These are phyloP conservation scores for Beauveria asiatica DNA, from an alignment of 2,329 filamentous ascomycete genomes.

Conservation along the genomic window DNA sequence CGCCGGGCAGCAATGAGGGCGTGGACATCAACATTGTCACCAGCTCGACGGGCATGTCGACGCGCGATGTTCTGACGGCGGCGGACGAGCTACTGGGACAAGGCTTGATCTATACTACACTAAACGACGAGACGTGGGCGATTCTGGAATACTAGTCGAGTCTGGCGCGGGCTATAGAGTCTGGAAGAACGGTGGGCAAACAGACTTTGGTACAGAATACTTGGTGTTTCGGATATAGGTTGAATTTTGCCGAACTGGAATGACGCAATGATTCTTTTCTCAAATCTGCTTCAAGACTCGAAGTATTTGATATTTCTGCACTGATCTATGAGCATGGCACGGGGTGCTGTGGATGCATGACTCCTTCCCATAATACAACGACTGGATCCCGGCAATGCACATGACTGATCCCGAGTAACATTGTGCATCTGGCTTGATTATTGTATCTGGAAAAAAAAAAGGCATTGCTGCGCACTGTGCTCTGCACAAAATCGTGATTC, in stretches of 20 bases:
- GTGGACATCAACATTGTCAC: conserved; percentile 74
- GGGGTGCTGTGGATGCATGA: no score
- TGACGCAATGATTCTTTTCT: conserved; percentile 4
- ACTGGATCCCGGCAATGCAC: no score
- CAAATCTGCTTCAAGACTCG: no score
- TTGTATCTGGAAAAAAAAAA: neutral
- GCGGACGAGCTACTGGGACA: conserved; percentile 69
- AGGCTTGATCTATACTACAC: conserved; percentile 79
- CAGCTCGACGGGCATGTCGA: conserved; percentile 52
- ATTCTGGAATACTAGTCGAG: conserved; percentile 56
- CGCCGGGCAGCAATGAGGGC: conserved; percentile 70
- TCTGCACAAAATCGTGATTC: neutral
- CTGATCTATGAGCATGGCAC: no score
- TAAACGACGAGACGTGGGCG: conserved; percentile 89
- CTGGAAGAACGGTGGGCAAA: neutral
- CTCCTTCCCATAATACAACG: no score
- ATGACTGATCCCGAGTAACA: no score
- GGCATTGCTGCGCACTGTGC: neutral
- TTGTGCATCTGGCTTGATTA: neutral
- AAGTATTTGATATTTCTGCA: no score
- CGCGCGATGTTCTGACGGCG: conserved; percentile 64
- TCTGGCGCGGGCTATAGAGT: neutral
- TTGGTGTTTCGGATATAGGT: conserved; percentile 10
- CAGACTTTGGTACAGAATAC: conserved; percentile 2
- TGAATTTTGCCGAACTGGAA: conserved; percentile 1